phyloP scores from a whole-genome alignment of 1,284 basidiomycete species.

The Rhodotorula sp. region DNA sequence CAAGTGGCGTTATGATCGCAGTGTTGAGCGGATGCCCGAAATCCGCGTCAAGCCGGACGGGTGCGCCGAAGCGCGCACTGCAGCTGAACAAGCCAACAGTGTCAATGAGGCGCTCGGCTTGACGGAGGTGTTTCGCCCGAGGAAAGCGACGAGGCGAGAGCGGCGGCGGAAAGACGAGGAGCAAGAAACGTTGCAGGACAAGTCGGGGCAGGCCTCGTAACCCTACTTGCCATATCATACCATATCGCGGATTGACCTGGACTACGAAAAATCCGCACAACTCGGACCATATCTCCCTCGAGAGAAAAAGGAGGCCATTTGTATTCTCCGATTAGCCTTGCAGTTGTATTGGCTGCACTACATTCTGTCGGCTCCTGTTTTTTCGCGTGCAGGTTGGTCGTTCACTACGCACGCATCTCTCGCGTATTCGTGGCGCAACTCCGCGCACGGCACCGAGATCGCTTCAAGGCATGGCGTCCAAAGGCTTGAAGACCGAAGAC shows the following conservation, averaged over 20 bases:
- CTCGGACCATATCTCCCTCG: too few species aligned
- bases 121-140: constrained; percentile 4
- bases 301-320: background rate
- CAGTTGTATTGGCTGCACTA: background rate
- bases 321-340: background rate
- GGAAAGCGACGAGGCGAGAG: background rate
- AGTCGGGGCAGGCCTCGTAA: background rate
- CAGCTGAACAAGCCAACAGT: constrained; percentile 7
- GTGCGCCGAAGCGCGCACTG: background rate
- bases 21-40: constrained; percentile 1
- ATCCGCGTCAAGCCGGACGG: constrained; percentile 2
- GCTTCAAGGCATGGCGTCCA: constrained; percentile 14
- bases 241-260: background rate
- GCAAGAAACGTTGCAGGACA: background rate
- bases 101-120: background rate
- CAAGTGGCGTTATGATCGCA: background rate
- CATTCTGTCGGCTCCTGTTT: background rate
- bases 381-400: background rate
- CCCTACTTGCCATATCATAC: background rate
- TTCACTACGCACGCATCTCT: background rate
- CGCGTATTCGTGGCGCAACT: background rate
- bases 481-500: constrained; percentile 37
- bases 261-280: too few species aligned
- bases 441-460: background rate
- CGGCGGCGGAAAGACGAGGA: background rate